Evolutionary conservation across 306 rosid genomes (phyloP), one percentile per base, ranked within the genome.

Genomic region (Gastrolobium bilobum): DNA sequence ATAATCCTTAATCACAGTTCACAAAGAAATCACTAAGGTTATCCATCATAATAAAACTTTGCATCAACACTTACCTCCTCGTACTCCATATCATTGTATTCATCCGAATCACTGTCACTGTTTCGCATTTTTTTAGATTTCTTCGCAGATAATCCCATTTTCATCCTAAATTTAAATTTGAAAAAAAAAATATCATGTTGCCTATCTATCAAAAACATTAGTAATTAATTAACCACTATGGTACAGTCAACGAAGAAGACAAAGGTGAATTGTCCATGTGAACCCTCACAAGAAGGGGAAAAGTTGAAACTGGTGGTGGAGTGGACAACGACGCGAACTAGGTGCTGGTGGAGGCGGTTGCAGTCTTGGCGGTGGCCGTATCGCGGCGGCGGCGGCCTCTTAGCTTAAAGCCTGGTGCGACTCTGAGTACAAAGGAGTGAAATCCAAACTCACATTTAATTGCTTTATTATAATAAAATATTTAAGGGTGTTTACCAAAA

Each of bases 121-220:
- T n/a, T 42, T 76, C 3, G 68, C 42, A 48, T 39, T 73, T 57
- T 76, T 51, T 37, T 76, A 56, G 51, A 71, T 66, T 67, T 76
- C 71, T 80, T 84, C 40, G 77, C 66, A 39, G 80, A 73, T 20
- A 64, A 46, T 52, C 85, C 77, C 88, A 84, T 76, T 62, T 26
- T 52, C 40, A 72, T 4, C 74, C 79, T 62, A 48, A 10, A 38
- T 26, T 42, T 4, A 63, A 6, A 20, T 20, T 20, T 20, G 26
- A 20, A 14, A 39, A 79, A 38, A 54, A 30, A 66, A 7, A 9
- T 15, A 77, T 35, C 7, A 35, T 1, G 9, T 5, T 6, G 39
- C 3, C 38, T 13, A 11, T 0, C 5, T 20, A 20, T 20, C 26
- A 20, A 20, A 35, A 6, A 29, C 40, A 4, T 39, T 63, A 6